Conservation (phyloP, 2,329 filamentous ascomycete species). For the Cytospora chrysosperma region DNA sequence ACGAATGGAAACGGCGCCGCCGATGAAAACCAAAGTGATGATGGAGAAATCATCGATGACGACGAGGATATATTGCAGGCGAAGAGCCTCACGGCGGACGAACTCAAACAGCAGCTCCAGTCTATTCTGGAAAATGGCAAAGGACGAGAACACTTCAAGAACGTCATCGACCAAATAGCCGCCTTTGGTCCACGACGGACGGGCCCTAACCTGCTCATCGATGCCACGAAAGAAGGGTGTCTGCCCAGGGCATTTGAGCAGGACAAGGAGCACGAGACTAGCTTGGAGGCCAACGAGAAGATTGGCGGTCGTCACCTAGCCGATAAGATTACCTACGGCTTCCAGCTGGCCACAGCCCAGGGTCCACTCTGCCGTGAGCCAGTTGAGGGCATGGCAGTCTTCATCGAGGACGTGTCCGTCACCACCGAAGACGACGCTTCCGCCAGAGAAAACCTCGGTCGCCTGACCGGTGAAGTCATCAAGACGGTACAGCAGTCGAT, state of each 20-base stretch:
- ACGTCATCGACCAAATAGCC: slow-evolving; percentile 75
- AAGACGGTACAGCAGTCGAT: slow-evolving; percentile 84
- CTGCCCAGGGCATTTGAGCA: slow-evolving; percentile 67
- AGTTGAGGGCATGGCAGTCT: slow-evolving; percentile 87
- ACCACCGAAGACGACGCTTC: slow-evolving; percentile 52
- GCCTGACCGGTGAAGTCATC: slow-evolving; percentile 90
- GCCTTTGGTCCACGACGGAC: slow-evolving; percentile 84
- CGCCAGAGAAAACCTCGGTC: slow-evolving; percentile 66
- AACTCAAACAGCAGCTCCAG: slow-evolving; percentile 74
- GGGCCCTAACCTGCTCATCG: slow-evolving; percentile 87
- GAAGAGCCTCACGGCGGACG: slow-evolving; percentile 65
- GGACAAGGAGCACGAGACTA: slow-evolving; percentile 33
- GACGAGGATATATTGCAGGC: slow-evolving; percentile 59
- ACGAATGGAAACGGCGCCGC: slow-evolving; percentile 41
- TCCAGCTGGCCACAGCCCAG: slow-evolving; percentile 86
- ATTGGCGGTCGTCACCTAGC: slow-evolving; percentile 68
- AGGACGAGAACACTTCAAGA: slow-evolving; percentile 73
- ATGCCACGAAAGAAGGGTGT: slow-evolving; percentile 70
- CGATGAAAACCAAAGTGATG: slow-evolving; percentile 39
- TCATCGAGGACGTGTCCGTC: slow-evolving; percentile 76
- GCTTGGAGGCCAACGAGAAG: slow-evolving; percentile 46
- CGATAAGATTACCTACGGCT: slow-evolving; percentile 90
- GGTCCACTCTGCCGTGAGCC: slow-evolving; percentile 92
- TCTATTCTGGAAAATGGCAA: slow-evolving; percentile 69
- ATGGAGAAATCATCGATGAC: slow-evolving; percentile 48